Evolutionary conservation across 495 filamentous ascomycete genomes (phyloP), one percentile per base, ranked within the genome.

Genomic region (Daldinia concentrica): DNA sequence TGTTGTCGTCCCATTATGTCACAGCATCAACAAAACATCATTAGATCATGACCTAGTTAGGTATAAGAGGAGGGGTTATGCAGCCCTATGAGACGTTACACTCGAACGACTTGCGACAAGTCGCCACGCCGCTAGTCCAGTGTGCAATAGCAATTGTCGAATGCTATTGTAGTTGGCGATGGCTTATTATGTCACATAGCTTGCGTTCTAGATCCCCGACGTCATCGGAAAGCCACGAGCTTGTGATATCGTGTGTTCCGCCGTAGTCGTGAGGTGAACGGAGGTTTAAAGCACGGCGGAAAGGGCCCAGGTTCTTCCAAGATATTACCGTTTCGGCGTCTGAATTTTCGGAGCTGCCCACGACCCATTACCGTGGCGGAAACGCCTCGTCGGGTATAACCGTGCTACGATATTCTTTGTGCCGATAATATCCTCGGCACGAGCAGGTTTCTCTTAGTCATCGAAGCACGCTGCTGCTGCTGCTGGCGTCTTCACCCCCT

Each of bases 21-120:
- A 60, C 56, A 26, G 39, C 54, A 39, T 41, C 34, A 32, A 37
- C 12, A 37, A 34, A 22, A 15, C 4, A 34, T 30, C 24, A 54
- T 29, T 54, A 54, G 50, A 29, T n/a, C 15, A 4, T 30, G n/a
- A 24, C 1, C 1, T 43, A 1, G n/a, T 14, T 14, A 26, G 19
- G 22, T 51, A 62, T 62, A 52, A 45, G 41, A 37, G 22, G 54
- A 7, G 37, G 57, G 59, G 26, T 9, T 58, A 64, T 64, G 64
- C 64, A 67, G 69, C 69, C 69, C 64, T 73, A 73, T 69, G 66
- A 59, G 64, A 68, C 69, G 69, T 72, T 72, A 68, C 64, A 68
- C 56, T 37, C 56, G 30, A 34, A 43, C 51, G 50, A 60, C 19
- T 55, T 22, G 43, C 66, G 54, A 58, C 43, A 26, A 58, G 12